Base-by-base conservation (phyloP, 2,329 filamentous ascomycete genomes). In the Amylocarpus encephaloides region DNA sequence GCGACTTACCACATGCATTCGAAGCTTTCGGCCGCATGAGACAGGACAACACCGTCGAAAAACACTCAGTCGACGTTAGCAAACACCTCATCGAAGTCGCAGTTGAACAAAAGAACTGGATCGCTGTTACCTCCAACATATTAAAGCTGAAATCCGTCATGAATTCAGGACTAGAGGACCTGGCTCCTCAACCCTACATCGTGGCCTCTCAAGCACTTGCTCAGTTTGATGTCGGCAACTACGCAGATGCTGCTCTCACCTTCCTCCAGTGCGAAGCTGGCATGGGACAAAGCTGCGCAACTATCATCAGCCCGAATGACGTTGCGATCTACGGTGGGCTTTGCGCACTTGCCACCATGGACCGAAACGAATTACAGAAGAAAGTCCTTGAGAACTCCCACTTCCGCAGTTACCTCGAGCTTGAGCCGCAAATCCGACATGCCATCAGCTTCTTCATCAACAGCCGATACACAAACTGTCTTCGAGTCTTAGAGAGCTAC, bases 391-490 rank as follows among this genome's bases (percentile, higher is more conserved):
- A 93, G 34, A 95, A 89, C 64, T 73, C 73, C 32, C 74, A 77
- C 10, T 98, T 98, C 72, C 85, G 93, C 46, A 82, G 79, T 41
- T 95, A 93, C 65, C 78, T 98, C 12, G 93, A 97, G 67, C 77
- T 94, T 1, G 93, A 97, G 68, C 90, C 92, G 3, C 92, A 97
- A 63, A 86, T 98, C 55, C 87, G 93, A 56, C 91, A 91, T 51
- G 92, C 93, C 11, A 86, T 98, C 60, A 81, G 80, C 6, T 84
- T 88, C 65, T 98, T 96, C 71, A 88, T 92, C 60, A 89, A 86
- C 59, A 89, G 88, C 53, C 88, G 94, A 61, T 98, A 96, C 68
- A 85, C 87, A 9, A 79, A 80, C 39, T 97, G 92, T 67, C 74
- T 98, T 40, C 78, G 82, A 42, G 88, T 92, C 33, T 77, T 98